Base-by-base conservation (phyloP, 163 green algal genomes). In the Chlamydomonas reinhardtii region DNA sequence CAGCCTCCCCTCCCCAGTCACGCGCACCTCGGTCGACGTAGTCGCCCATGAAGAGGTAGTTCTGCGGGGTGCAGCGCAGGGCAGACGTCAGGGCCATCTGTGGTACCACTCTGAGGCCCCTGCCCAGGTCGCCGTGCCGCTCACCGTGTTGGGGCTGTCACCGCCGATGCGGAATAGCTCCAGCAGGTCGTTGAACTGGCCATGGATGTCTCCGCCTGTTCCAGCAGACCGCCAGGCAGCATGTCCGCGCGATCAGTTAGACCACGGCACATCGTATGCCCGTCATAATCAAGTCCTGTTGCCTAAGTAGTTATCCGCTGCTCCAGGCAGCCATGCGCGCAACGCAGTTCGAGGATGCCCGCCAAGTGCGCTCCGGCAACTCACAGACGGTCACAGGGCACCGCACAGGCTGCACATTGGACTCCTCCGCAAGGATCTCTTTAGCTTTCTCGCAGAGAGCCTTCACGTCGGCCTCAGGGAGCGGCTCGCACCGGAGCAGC, bases 21-120 rank as follows among this genome's bases (percentile, higher is more conserved):
- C 11, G 8, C 48, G 48, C 92, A 35, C 97, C 97, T 12, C 97
- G 91, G 86, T 99, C 97, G 22, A 99, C 98, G 91, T 99, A 99
- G 94, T 99, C 98, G 8, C 98, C 98, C 96, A 99, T 98, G 92
- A 99, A 99, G 43, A 99, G 88, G 80, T 99, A 99, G 91, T 99
- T 99, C 80, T 86, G 80, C 68, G 19, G 12, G 48, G 48, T 19
- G 48, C 48, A 1, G 48, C 19, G 48, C 12, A 17, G 48, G 9
- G 48, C 14, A 14, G 19, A 19, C 12, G 12, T 56, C 48, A 56
- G 48, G 9, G 48, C 14, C 43, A 54, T n/a, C n/a, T n/a, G n/a
- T n/a, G n/a, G n/a, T n/a, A n/a, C n/a, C n/a, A n/a, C n/a, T n/a
- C n/a, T n/a, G n/a, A n/a, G n/a, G n/a, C n/a, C n/a, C n/a, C n/a